Evolutionary conservation across 1,284 basidiomycete species (phyloP).

Genomic region (Fomes fomentarius): DNA sequence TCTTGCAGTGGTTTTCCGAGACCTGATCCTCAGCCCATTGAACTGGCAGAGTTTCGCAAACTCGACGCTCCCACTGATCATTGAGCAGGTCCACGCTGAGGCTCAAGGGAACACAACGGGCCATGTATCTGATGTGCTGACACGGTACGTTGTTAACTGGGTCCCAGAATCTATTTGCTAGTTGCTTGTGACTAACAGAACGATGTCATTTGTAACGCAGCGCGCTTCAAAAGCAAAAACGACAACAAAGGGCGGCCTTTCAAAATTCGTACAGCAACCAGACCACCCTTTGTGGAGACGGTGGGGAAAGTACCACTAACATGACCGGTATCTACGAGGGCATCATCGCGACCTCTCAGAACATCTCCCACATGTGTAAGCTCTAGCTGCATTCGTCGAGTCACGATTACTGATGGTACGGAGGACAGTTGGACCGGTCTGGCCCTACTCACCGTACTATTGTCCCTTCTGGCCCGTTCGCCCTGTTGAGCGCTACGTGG

Average conservation of each 20-base stretch:
- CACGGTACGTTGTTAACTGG: too few species aligned
- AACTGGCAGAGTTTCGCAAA: too few species aligned
- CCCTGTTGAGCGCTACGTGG: slow-evolving; percentile 28
- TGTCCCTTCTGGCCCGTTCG: slow-evolving; percentile 24
- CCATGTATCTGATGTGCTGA: too few species aligned
- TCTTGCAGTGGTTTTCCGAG: too few species aligned
- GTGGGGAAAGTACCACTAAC: slow-evolving; percentile 10
- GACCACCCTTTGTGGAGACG: slow-evolving; percentile 23
- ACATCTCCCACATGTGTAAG: slow-evolving; percentile 25
- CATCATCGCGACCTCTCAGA: slow-evolving; percentile 14
- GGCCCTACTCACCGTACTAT: slow-evolving; percentile 5
- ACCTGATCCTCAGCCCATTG: too few species aligned
- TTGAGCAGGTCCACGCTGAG: too few species aligned
- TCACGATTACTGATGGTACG: neutral
- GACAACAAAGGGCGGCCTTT: neutral
- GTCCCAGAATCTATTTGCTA: too few species aligned
- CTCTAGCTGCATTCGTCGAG: neutral
- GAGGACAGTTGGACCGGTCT: slow-evolving; percentile 11
- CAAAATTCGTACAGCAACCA: slow-evolving; percentile 4
- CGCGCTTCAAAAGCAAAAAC: too few species aligned
- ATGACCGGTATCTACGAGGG: slow-evolving; percentile 23
- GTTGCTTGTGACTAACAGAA: too few species aligned
- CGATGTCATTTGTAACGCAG: too few species aligned
- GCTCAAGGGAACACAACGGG: too few species aligned
- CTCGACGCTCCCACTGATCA: too few species aligned